These are phyloP conservation scores for Sphagnum fallax DNA, from an alignment of 228 moss, liverwort and hornwort genomes.

Conservation along the genomic window DNA sequence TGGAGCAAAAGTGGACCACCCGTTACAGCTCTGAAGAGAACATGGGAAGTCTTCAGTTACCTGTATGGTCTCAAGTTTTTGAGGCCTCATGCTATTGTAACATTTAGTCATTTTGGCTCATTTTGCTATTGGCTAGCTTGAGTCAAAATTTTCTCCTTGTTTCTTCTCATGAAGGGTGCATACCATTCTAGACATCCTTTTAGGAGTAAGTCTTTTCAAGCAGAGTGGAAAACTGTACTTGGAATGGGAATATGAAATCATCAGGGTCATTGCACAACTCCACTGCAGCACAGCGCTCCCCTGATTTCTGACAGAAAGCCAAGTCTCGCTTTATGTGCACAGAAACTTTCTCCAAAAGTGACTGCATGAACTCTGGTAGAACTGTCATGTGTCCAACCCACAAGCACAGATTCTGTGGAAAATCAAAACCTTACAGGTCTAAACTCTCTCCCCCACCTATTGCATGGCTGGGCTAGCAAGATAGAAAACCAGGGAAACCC, in stretches of 20 bases:
- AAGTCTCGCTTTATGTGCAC: conserved; percentile 81
- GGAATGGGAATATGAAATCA: conserved; percentile 81
- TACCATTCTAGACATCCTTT: too few relatives aligned
- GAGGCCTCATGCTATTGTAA: too few relatives aligned
- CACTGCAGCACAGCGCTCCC: conserved; percentile 64
- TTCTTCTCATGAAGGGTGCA: too few relatives aligned
- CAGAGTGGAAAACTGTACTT: conserved; percentile 26
- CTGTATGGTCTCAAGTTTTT: too few relatives aligned
- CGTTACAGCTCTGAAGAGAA: too few relatives aligned
- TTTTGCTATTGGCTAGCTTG: too few relatives aligned
- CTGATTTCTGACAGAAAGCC: conserved; percentile 67
- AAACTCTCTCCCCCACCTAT: background rate
- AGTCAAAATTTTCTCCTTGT: too few relatives aligned
- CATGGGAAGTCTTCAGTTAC: too few relatives aligned
- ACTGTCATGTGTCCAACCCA: conserved; percentile 32
- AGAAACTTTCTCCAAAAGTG: conserved; percentile 53
- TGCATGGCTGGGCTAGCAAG: background rate
- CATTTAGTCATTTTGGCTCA: too few relatives aligned
- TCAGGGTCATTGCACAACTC: conserved; percentile 66
- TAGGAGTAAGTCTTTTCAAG: too few relatives aligned
- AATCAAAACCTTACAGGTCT: background rate
- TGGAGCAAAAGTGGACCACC: too few relatives aligned
- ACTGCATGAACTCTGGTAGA: conserved; percentile 76
- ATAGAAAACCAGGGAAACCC: too few relatives aligned
- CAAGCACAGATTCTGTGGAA: background rate